Evolutionary conservation across 2,329 filamentous ascomycete genomes (phyloP).

Genomic region (Cladorrhinum sp.): DNA sequence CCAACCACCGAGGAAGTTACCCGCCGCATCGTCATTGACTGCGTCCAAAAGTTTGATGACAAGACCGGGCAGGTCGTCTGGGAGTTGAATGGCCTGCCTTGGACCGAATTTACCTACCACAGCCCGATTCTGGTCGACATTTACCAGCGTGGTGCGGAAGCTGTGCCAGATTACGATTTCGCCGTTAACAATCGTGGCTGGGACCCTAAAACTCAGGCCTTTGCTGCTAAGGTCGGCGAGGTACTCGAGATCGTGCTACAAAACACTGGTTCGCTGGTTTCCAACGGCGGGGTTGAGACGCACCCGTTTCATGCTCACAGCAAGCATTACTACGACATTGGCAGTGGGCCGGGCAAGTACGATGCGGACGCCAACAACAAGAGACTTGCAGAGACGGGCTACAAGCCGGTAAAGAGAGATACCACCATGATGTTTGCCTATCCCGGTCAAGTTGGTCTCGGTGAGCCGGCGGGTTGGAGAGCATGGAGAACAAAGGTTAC

Average conservation of each 20-base stretch:
- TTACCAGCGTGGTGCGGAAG: conserved; percentile 46
- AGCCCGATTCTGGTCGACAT: conserved; percentile 51
- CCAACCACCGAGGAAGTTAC: conserved; percentile 47
- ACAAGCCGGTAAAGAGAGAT: conserved; percentile 40
- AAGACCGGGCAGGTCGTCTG: conserved; percentile 35
- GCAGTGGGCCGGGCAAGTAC: conserved; percentile 52
- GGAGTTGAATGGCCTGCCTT: conserved; percentile 44
- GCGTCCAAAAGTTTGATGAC: conserved; percentile 37
- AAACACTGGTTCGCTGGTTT: conserved; percentile 37
- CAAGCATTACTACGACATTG: conserved; percentile 52
- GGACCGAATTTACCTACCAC: conserved; percentile 36
- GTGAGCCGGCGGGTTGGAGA: conserved; percentile 53
- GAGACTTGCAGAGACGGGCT: conserved; percentile 33
- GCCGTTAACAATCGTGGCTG: conserved; percentile 51
- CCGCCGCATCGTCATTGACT: conserved; percentile 45
- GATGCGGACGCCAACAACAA: conserved; percentile 47
- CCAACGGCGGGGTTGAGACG: conserved; percentile 39
- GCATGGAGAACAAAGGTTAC: conserved; percentile 53
- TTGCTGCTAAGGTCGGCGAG: conserved; percentile 54
- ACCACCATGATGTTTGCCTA: conserved; percentile 58
- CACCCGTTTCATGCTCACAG: conserved; percentile 58
- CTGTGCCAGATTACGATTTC: conserved; percentile 47
- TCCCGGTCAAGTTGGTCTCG: conserved; percentile 36
- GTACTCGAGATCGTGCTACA: conserved; percentile 50
- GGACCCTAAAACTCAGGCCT: conserved; percentile 49